Percentiles rank a stretch among this genome's conserved stretches.
Evolutionary conservation across 1,284 basidiomycete genomes (phyloP).

Genomic region (Tetrapyrgos nigripes): DNA sequence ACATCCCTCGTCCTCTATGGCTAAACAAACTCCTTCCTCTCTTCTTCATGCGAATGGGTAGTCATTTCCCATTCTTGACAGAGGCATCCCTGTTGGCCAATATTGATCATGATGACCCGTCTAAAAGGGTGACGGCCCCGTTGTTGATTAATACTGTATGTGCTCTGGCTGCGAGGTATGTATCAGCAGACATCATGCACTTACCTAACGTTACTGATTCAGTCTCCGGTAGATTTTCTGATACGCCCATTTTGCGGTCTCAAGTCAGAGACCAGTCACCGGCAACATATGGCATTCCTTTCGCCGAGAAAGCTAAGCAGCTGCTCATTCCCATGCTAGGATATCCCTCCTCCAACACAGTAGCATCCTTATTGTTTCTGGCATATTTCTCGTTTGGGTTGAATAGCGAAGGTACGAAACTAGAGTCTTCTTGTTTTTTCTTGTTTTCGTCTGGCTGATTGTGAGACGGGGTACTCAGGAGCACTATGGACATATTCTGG

Average conservation of each 20-base stretch:
- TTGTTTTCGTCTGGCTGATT: background rate
- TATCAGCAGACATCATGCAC: background rate
- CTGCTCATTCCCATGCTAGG: constrained; percentile 16
- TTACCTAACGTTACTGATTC: background rate
- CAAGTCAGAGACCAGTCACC: constrained; percentile 12
- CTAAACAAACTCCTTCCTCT: constrained; percentile 14
- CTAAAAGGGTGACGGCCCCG: constrained; percentile 13
- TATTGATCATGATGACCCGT: constrained; percentile 16
- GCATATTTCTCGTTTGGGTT: constrained; percentile 19
- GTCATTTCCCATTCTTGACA: constrained; percentile 19
- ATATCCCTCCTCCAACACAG: constrained; percentile 15
- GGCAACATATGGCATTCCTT: constrained; percentile 19
- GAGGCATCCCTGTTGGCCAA: constrained; percentile 9
- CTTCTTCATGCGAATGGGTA: constrained; percentile 16
- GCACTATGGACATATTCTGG: constrained; percentile 20
- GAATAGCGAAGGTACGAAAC: constrained; percentile 14
- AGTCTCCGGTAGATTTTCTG: constrained; percentile 7
- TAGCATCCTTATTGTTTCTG: constrained; percentile 16
- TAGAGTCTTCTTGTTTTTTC: background rate
- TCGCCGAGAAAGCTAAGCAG: constrained; percentile 18
- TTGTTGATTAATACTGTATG: constrained; percentile 17
- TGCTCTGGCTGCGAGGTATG: constrained; percentile 17
- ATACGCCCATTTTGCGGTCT: constrained; percentile 12
- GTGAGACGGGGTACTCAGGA: background rate
- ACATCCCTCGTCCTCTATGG: constrained; percentile 10